Evolutionary conservation across 73 alveolate species (phyloP).

Genomic region (Paramecium bursaria): DNA sequence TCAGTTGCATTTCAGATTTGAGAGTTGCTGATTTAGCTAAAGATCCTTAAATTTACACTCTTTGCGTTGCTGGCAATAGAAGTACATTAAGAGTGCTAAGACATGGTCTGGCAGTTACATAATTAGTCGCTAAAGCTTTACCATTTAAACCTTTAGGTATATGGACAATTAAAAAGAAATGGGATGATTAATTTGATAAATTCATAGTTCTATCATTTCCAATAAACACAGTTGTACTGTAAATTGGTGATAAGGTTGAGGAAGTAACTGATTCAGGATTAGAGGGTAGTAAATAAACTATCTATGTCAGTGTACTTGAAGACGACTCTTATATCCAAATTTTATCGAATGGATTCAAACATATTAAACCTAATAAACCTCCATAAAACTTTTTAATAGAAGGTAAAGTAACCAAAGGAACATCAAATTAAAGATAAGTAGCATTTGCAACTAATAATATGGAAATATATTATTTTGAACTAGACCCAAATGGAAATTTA

Average conservation of each 20-base stretch:
- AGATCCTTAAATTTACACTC: conserved; percentile 94
- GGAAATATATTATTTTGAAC: conserved; percentile 96
- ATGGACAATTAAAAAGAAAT: conserved; percentile 91
- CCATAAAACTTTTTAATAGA: conserved; percentile 87
- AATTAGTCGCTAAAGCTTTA: conserved; percentile 91
- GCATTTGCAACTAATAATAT: conserved; percentile 97
- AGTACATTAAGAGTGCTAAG: conserved; percentile 92
- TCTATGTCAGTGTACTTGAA: conserved; percentile 80
- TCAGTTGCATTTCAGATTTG: conserved; percentile 91
- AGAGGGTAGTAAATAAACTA: conserved; percentile 79
- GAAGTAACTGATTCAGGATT: conserved; percentile 82
- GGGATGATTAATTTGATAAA: conserved; percentile 87
- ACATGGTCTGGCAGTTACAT: conserved; percentile 95
- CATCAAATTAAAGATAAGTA: conserved; percentile 90
- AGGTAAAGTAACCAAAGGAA: conserved; percentile 86
- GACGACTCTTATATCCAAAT: conserved; percentile 87
- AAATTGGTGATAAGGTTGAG: conserved; percentile 89
- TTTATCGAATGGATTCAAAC: conserved; percentile 77
- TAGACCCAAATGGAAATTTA: conserved; percentile 85
- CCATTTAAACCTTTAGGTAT: conserved; percentile 97
- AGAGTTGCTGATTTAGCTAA: conserved; percentile 90
- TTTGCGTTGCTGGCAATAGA: conserved; percentile 96
- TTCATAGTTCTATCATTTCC: conserved; percentile 94
- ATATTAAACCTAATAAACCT: conserved; percentile 86
- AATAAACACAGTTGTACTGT: conserved; percentile 89